Evolutionary conservation across 495 filamentous ascomycete species (phyloP), one percentile per base, ranked within the genome.

Genomic region (Apodospora peruviana): DNA sequence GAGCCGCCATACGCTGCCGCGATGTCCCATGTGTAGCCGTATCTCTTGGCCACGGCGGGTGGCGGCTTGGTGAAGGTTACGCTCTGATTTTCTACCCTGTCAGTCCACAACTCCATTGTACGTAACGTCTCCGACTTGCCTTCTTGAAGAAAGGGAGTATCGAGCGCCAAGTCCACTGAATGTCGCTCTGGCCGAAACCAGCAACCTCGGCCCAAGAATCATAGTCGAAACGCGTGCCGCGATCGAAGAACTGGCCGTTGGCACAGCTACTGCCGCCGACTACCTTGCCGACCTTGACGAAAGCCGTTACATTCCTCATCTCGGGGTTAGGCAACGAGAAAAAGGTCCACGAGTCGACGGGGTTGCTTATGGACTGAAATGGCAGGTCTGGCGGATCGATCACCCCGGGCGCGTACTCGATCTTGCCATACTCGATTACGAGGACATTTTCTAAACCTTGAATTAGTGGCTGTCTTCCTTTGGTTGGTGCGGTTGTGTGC

Each of bases 161-260:
- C 17, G 62, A 68, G 18, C 59, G 37, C 71, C 72, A 76, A 23
- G 53, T 42, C 64, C 64, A 67, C 24, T 52, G 39, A 34, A 35
- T 34, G 8, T 10, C 14, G 20, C 43, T 38, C 50, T 4, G 38
- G 59, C 39, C 39, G 2, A 10, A 10, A 48, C 77, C 76, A 8
- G 76, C 78, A 1, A 75, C 55, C 11, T 58, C 52, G 40, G 69
- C 65, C 80, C 81, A 83, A 0, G 68, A 52, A 48, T 83, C 73
- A 37, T 72, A 74, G 45, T 78, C 75, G 27, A 48, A 60, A 0
- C 45, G 42, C 5, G 62, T 58, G 0, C 62, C 64, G 16, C 68
- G 67, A 45, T 69, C 54, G 18, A 70, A 67, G 32, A 70, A 62
- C 66, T 67, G 65, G 16, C 65, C 69, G 34, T 76, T 76, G 19